Conservation (phyloP, 371 early-diverging fungal species). For the Mortierella sp. region DNA sequence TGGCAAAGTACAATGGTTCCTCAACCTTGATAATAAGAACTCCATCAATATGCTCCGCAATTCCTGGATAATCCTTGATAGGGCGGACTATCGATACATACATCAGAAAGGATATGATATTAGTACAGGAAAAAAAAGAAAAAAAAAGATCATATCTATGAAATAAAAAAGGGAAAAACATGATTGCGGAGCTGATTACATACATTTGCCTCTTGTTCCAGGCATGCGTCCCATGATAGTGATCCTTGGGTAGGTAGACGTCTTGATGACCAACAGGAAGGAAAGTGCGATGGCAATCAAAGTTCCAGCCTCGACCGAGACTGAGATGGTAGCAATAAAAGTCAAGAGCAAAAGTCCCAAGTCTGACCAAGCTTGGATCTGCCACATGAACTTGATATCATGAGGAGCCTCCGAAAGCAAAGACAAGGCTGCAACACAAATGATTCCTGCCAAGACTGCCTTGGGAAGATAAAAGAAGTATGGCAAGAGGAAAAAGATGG, state of each 20-base stretch:
- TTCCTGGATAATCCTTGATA: conserved; percentile 72
- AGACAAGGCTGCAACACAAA: conserved; percentile 87
- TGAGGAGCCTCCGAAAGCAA: conserved; percentile 85
- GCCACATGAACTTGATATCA: conserved; percentile 85
- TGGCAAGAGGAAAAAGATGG: conserved; percentile 83
- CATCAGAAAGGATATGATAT: background rate
- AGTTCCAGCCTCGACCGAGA: conserved; percentile 93
- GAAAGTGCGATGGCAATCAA: conserved; percentile 88
- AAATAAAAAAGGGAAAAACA: background rate
- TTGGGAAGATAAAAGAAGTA: conserved; percentile 90
- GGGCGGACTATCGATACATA: conserved; percentile 56
- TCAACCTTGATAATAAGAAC: conserved; percentile 89
- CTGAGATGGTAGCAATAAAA: conserved; percentile 84
- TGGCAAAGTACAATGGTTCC: conserved; percentile 95
- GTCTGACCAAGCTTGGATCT: conserved; percentile 90
- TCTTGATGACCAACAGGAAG: conserved; percentile 89
- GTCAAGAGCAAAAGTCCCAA: conserved; percentile 83
- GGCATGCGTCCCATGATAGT: conserved; percentile 74
- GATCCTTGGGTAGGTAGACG: conserved; percentile 88
- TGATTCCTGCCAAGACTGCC: conserved; percentile 86
- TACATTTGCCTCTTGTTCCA: conserved; percentile 54
- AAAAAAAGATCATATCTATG: background rate
- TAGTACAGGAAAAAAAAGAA: conserved; percentile 16
- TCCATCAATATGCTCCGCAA: conserved; percentile 84
- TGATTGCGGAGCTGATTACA: background rate